Percentiles rank a stretch among this genome's conserved stretches.
Conservation (phyloP, 345 rosid genomes). For the Eucalyptus caleyi region DNA sequence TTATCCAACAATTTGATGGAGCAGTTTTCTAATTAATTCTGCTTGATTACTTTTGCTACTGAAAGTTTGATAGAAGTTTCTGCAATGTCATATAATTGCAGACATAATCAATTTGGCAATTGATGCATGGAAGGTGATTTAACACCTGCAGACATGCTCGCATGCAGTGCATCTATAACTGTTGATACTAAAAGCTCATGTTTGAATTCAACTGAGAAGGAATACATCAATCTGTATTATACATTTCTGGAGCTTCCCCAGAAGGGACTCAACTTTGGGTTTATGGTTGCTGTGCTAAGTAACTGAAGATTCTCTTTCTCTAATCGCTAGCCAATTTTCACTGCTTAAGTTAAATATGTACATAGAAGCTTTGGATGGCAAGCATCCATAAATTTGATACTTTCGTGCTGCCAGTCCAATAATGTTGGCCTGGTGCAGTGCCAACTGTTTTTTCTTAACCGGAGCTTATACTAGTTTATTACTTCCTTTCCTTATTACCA, state of each 20-base stretch:
- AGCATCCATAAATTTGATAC: not conserved
- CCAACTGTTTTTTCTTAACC: not conserved
- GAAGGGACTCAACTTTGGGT: not conserved
- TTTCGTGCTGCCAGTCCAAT: not conserved
- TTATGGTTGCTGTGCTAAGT: not conserved
- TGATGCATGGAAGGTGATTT: not conserved
- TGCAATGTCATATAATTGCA: not conserved
- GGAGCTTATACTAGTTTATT: not conserved
- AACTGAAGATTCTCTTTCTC: not conserved
- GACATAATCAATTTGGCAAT: not conserved
- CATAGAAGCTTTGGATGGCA: not conserved
- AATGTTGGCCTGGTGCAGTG: not conserved
- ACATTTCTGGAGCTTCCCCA: not conserved
- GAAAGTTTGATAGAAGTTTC: not conserved
- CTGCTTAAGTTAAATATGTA: not conserved
- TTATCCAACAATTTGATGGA: not conserved
- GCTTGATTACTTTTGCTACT: not conserved
- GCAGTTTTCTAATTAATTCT: not conserved
- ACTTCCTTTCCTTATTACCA: not conserved
- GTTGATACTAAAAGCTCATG: not conserved
- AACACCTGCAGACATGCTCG: not conserved
- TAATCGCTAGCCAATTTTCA: not conserved
- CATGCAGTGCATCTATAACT: not conserved
- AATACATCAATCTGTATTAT: not conserved
- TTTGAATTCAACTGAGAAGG: not conserved